Percentiles rank a stretch among this genome's conserved stretches.
Evolutionary conservation across 179 eudicot species (phyloP).

Genomic region (Gypsophila paniculata): DNA sequence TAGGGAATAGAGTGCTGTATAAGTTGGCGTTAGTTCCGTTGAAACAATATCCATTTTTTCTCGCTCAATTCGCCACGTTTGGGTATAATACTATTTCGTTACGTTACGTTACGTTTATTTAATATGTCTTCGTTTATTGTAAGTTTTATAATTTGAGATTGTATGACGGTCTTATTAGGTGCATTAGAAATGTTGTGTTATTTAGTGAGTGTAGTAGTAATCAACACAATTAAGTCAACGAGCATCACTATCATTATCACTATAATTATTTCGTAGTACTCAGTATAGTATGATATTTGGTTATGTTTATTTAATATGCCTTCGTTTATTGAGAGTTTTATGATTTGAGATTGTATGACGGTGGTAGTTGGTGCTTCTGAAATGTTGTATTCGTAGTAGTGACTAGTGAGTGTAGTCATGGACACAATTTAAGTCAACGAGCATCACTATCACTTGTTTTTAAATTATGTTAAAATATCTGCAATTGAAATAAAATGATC

Average conservation of each 20-base stretch:
- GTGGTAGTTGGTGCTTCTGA: neutral
- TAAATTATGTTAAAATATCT: neutral
- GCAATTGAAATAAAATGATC: neutral
- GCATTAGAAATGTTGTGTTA: neutral
- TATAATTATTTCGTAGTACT: too few species aligned
- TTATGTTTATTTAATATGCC: neutral
- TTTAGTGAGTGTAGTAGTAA: neutral
- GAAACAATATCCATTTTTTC: constrained; percentile 76
- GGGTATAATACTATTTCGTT: constrained; percentile 41
- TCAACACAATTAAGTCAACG: constrained; percentile 1
- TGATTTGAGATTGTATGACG: too few species aligned
- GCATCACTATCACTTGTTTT: neutral
- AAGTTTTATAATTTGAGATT: too few species aligned
- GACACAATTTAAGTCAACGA: constrained; percentile 6
- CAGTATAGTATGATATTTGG: too few species aligned
- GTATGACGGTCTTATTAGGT: neutral
- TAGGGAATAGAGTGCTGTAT: constrained; percentile 82
- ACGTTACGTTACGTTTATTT: neutral
- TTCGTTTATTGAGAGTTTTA: too few species aligned
- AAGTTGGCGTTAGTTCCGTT: constrained; percentile 90
- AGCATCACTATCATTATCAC: constrained; percentile 7
- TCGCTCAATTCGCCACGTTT: constrained; percentile 92
- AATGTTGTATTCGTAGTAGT: neutral
- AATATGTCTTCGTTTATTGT: too few species aligned
- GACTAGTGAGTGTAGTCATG: neutral